Evolutionary conservation across 2,329 filamentous ascomycete species (phyloP), one percentile per base, ranked within the genome.

Genomic region (Hortaea werneckii): DNA sequence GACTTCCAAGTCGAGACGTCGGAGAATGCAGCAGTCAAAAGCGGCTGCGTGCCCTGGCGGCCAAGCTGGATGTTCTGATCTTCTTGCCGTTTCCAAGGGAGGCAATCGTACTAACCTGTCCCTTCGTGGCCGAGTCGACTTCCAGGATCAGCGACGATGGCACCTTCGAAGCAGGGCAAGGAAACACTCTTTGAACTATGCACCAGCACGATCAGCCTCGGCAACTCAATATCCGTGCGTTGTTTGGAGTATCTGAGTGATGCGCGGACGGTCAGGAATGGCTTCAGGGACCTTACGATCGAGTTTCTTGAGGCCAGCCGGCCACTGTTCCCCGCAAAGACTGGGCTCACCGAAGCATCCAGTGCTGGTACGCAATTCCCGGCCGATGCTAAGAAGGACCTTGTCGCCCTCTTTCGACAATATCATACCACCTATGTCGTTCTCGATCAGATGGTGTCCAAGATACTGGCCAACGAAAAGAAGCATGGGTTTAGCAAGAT

Each of bases 301-400:
- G 79, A 82, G 52, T 83, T 85, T 57, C 72, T 86, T 47, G 80
- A 84, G 46, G 77, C 79, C 5, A 82, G 77, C 59, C 75, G 79
- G 44, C 76, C 80, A 37, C 68, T 85, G 38, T 83, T 80, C 71
- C 76, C 78, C n/a, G 79, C 85, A 50, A 80, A 84, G 62, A 75
- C 78, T 20, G 82, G 82, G 5, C 70, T 85, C 44, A 29, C 38
- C 6, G 43, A 32, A 29, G 38, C 43, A n/a, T 63, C 69, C 29
- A 69, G 71, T 37, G 71, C 69, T 13, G 65, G 68, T 11, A 75
- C 77, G 52, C 66, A 70, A 11, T 71, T 84, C 13, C 78, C 81
- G 0, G 55, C 65, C 4, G 80, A 84, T 45, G 76, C 83, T 62
- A 69, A 77, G 29, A 65, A 71, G n/a, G 80, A 83, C 61, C 69